These are phyloP conservation scores for Zymoseptoria tritici DNA, from an alignment of 2,329 filamentous ascomycete genomes.

Conservation along the genomic window DNA sequence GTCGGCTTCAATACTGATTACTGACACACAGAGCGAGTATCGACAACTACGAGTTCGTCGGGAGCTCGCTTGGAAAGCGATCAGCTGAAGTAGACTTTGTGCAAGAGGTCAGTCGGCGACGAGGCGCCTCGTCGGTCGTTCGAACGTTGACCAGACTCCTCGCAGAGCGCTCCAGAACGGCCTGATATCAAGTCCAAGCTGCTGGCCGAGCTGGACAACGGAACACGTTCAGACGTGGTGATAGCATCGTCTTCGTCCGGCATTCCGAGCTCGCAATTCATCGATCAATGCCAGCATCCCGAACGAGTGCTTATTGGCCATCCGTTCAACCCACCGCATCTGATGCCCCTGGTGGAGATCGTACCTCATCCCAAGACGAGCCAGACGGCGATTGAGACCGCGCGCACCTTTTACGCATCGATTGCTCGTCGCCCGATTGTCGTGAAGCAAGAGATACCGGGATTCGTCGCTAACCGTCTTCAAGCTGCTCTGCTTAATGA, in stretches of 20 bases:
- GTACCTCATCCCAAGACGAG: constrained; percentile 33
- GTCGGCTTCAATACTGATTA: not conserved
- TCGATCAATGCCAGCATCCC: constrained; percentile 21
- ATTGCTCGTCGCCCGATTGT: constrained; percentile 37
- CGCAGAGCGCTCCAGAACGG: constrained; percentile 27
- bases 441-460: constrained; percentile 36
- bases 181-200: constrained; percentile 35
- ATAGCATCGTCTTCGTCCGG: constrained; percentile 28
- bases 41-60: constrained; percentile 18
- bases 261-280: constrained; percentile 8
- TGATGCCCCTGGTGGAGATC: constrained; percentile 43
- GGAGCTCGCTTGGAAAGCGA: constrained; percentile 8
- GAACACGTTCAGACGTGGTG: constrained; percentile 28
- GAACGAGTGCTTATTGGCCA: constrained; percentile 39
- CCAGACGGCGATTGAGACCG: constrained; percentile 15
- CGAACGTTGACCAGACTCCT: not conserved
- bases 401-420: constrained; percentile 34
- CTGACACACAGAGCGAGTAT: constrained; percentile 1
- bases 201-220: constrained; percentile 30
- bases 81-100: constrained; percentile 28
- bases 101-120: constrained; percentile 25
- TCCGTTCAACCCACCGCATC: constrained; percentile 44
- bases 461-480: constrained; percentile 41
- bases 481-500: constrained; percentile 36
- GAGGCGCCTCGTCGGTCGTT: not conserved